Conservation (phyloP, 2,329 filamentous ascomycete genomes). For the Lasiodiplodia sp. region DNA sequence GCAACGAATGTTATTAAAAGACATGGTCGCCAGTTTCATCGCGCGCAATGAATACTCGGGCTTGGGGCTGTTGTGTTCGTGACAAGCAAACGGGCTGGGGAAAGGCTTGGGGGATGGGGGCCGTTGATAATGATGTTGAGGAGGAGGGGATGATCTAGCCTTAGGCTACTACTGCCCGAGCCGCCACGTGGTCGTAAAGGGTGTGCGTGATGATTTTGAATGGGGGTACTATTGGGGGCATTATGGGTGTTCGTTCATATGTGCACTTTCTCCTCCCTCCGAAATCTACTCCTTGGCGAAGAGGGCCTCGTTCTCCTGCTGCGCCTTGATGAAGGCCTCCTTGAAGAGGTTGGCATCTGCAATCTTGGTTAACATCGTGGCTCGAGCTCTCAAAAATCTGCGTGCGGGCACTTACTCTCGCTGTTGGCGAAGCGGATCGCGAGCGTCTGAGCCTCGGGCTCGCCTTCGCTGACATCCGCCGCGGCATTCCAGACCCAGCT, state of each 20-base stretch:
- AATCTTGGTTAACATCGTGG: constrained; percentile 38
- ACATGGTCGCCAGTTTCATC: constrained; percentile 18
- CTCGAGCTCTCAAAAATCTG: constrained; percentile 23
- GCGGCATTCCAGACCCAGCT: constrained; percentile 99
- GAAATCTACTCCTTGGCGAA: constrained; percentile 58
- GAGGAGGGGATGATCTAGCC: constrained; percentile 3
- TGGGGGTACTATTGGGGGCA: constrained; percentile 24
- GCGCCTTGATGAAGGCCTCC: constrained; percentile 95
- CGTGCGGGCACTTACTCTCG: constrained; percentile 76
- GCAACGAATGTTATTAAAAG: constrained; percentile 18
- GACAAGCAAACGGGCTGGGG: constrained; percentile 22
- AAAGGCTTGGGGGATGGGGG: background rate
- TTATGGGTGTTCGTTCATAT: constrained; percentile 21
- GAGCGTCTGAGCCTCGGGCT: constrained; percentile 93
- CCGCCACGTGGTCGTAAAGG: constrained; percentile 17
- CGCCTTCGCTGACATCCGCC: constrained; percentile 96
- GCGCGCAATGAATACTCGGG: constrained; percentile 18
- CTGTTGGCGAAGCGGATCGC: constrained; percentile 98
- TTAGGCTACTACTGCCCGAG: constrained; percentile 17
- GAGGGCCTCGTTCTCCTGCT: constrained; percentile 91
- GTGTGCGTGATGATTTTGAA: constrained; percentile 15
- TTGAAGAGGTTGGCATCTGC: constrained; percentile 96
- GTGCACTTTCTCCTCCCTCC: constrained; percentile 15
- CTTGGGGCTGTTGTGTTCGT: constrained; percentile 4
- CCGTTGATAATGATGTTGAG: constrained; percentile 5